A percentile compares a stretch with the other conserved stretches of the same genome.
phyloP scores from a whole-genome alignment of 306 rosid genomes.

The Fragaria vesca region DNA sequence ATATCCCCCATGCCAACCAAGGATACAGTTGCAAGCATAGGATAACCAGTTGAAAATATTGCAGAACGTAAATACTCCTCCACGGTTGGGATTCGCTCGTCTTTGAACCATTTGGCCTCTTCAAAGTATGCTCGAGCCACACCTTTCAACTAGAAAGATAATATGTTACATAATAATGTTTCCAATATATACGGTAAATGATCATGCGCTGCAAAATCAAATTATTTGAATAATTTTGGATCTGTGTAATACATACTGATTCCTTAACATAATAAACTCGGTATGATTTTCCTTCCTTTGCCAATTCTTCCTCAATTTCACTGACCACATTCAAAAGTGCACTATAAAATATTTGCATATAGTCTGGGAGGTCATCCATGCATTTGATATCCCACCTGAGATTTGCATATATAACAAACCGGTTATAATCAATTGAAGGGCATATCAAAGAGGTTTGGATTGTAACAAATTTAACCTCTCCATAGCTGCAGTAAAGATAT shows the following conservation, averaged over 20 bases:
- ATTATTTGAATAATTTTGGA: background rate
- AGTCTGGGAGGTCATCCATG: conserved; percentile 22
- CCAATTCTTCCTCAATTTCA: conserved; percentile 30
- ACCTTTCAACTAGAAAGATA: conserved; percentile 28
- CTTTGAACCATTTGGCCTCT: conserved; percentile 46
- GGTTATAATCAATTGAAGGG: background rate
- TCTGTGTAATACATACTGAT: conserved; percentile 4
- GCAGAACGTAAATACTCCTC: conserved; percentile 35
- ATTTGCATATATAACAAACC: background rate
- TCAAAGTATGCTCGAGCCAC: conserved; percentile 25
- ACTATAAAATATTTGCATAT: conserved; percentile 15
- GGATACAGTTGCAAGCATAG: background rate
- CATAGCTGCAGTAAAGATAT: conserved; percentile 36
- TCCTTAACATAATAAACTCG: conserved; percentile 18
- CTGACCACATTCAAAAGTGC: conserved; percentile 5
- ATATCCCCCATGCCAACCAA: conserved; percentile 23
- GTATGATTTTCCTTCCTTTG: conserved; percentile 15
- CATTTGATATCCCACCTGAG: conserved; percentile 26
- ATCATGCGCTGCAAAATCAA: background rate
- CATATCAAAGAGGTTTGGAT: background rate
- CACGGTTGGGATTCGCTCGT: conserved; percentile 25
- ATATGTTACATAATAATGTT: too few species aligned
- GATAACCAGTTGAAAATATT: background rate
- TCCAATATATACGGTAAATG: background rate
- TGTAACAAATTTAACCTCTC: conserved; percentile 26